These are phyloP conservation scores for Ceratocystiopsis sp. DNA, from an alignment of 2,329 filamentous ascomycete genomes.

Conservation along the genomic window DNA sequence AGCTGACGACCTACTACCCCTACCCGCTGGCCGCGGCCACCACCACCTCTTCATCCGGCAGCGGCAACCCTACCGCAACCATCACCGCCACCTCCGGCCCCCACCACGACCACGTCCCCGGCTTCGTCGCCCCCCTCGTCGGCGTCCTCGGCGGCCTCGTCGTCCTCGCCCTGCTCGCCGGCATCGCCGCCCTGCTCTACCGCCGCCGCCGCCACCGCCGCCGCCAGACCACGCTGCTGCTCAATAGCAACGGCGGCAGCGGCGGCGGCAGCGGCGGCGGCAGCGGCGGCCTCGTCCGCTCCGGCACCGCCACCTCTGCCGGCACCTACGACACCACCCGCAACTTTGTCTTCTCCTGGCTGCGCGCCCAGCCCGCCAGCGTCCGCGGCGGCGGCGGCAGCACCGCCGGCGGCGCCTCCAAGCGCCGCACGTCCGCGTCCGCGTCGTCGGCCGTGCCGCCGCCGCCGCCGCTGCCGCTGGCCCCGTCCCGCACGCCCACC, in stretches of 20 bases:
- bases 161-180: constrained; percentile 28
- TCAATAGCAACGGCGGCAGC: neutral
- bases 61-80: too few species aligned
- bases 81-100: constrained; percentile 6
- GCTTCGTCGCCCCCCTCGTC: constrained; percentile 43
- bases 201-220: constrained; percentile 28
- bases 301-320: constrained; percentile 15
- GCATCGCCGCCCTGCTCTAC: constrained; percentile 35
- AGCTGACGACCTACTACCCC: constrained; percentile 43
- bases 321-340: constrained; percentile 29
- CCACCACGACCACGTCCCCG: constrained; percentile 22
- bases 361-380: constrained; percentile 24
- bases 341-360: constrained; percentile 33
- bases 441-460: constrained; percentile 17
- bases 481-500: constrained; percentile 18
- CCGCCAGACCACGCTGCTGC: neutral
- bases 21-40: constrained; percentile 25
- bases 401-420: constrained; percentile 1
- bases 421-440: constrained; percentile 12
- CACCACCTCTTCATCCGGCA: too few species aligned
- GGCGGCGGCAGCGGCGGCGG: neutral
- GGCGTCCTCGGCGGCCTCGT: constrained; percentile 44
- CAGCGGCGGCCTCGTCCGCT: neutral
- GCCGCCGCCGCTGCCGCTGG: neutral
- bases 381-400: constrained; percentile 7